These are phyloP conservation scores for Plasmodium fragile DNA, from an alignment of 169 alveolate genomes.

Conservation along the genomic window DNA sequence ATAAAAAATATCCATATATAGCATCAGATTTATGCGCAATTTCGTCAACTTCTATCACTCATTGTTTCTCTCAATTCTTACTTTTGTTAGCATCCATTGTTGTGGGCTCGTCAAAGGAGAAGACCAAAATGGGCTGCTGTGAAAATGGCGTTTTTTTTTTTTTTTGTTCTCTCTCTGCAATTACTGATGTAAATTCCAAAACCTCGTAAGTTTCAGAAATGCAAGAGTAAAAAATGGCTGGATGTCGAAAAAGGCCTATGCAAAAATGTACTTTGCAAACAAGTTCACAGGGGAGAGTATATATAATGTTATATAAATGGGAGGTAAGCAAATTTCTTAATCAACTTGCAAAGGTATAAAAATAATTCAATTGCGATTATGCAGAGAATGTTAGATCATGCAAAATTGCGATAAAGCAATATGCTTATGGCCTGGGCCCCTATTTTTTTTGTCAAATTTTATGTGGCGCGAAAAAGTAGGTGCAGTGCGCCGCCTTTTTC, in stretches of 20 bases:
- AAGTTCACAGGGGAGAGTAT: background rate
- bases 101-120: background rate
- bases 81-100: conserved; percentile 7
- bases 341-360: background rate
- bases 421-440: no score
- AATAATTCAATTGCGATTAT: background rate
- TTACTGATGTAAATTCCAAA: background rate
- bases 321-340: background rate
- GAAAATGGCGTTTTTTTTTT: background rate
- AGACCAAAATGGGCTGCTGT: background rate
- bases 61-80: background rate
- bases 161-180: background rate
- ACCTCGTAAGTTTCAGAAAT: background rate
- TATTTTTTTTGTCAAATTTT: no score
- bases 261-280: background rate
- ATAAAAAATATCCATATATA: background rate
- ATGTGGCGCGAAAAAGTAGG: background rate
- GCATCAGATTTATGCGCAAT: background rate
- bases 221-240: background rate
- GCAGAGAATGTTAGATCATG: no score
- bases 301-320: background rate
- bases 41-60: background rate
- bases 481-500: background rate
- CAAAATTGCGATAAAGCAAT: no score
- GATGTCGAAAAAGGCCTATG: background rate